Percentiles rank a stretch among this genome's conserved stretches.
phyloP scores from a whole-genome alignment of 768 basidiomycete genomes.

The Xerocomus brunneocitrinus region DNA sequence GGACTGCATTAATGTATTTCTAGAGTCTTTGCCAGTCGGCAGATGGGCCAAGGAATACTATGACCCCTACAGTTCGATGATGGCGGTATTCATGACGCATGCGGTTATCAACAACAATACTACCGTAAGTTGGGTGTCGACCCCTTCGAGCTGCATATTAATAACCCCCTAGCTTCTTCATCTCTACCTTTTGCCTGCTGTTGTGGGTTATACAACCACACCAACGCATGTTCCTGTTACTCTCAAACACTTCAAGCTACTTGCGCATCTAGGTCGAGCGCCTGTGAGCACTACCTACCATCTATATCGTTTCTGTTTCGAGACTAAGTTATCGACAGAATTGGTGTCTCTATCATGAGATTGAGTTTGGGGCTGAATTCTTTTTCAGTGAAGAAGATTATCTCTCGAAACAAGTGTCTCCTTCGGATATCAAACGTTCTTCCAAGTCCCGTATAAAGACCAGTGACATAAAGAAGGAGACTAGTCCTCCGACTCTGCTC shows the following conservation, averaged over 20 bases:
- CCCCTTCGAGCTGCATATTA: neutral
- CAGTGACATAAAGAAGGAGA: conserved; percentile 41
- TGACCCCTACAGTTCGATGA: conserved; percentile 51
- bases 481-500: conserved; percentile 29
- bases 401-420: conserved; percentile 34
- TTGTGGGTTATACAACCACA: conserved; percentile 16
- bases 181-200: conserved; percentile 36
- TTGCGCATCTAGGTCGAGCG: conserved; percentile 60
- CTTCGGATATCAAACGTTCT: conserved; percentile 20
- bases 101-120: conserved; percentile 65
- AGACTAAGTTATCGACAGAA: conserved; percentile 34
- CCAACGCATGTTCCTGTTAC: conserved; percentile 58
- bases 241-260: conserved; percentile 69
- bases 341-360: conserved; percentile 52
- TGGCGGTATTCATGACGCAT: conserved; percentile 68
- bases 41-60: conserved; percentile 57
- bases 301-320: neutral
- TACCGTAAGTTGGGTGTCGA: conserved; percentile 18
- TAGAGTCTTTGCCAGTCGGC: conserved; percentile 56
- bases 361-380: conserved; percentile 64
- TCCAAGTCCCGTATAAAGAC: conserved; percentile 23
- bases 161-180: conserved; percentile 43
- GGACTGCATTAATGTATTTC: conserved; percentile 1
- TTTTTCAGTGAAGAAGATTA: conserved; percentile 70
- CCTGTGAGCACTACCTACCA: conserved; percentile 43